Percentiles rank a stretch among this genome's conserved stretches.
Conservation (phyloP, 495 filamentous ascomycete genomes). For the Talaromyces wortmannii region DNA sequence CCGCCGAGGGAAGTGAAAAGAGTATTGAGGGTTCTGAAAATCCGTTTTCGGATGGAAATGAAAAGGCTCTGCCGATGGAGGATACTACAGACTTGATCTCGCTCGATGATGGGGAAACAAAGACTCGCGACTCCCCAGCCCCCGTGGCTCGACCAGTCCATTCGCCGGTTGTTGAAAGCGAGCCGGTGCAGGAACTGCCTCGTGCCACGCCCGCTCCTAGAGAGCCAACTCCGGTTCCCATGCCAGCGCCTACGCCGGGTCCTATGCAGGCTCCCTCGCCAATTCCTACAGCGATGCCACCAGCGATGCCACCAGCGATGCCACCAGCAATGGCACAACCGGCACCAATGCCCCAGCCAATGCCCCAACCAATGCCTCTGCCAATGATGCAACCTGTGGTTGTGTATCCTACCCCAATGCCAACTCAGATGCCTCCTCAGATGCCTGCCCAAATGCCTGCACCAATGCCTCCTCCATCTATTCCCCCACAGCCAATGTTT, state of each 20-base stretch:
- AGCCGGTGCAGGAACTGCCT: conserved; percentile 1
- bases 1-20: neutral
- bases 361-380: neutral
- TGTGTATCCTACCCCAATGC: conserved; percentile 2
- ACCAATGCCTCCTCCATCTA: neutral
- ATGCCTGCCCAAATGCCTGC: conserved; percentile 2
- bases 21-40: neutral
- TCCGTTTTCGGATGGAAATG: neutral
- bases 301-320: conserved; percentile 3
- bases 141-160: neutral
- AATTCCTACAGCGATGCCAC: conserved; percentile 1
- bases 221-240: neutral
- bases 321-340: conserved; percentile 4
- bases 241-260: neutral
- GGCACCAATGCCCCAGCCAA: neutral
- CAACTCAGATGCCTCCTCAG: conserved; percentile 5
- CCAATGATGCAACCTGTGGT: neutral
- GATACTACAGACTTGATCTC: neutral
- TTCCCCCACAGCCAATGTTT: neutral
- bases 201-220: neutral
- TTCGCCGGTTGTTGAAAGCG: neutral
- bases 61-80: neutral
- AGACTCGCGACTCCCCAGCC: neutral
- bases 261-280: neutral
- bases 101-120: neutral